Evolutionary conservation across 495 filamentous ascomycete species (phyloP), one percentile per base, ranked within the genome.

Genomic region (Podospora bellae-mahoneyi): DNA sequence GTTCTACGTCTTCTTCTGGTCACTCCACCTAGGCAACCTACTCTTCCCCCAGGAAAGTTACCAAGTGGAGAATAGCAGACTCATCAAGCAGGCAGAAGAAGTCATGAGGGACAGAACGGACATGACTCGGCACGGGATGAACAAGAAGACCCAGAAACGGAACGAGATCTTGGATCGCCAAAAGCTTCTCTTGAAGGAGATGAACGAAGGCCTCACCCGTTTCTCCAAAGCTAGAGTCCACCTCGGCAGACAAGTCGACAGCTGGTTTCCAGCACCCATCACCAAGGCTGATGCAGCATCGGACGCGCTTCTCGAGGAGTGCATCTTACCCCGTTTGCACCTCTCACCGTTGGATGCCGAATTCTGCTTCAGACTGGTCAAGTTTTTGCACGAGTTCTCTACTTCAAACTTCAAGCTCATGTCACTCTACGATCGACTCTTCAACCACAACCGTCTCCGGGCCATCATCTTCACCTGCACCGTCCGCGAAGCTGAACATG

Each of bases 1-100:
- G 39, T 96, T 97, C 75, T 97, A 92, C 74, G 88, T 92, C 32
- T 91, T 91, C 3, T 99, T 99, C 82, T 99, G 96, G 96, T 89
- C 93, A 60, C 84, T 97, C 18, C 87, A 91, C 26, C 85, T 93
- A 16, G 87, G 89, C 27, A 95, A 98, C 76, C 81, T 99, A 34
- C 83, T 87, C 53, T 85, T 91, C 55, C 90, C 91, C 1, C 83
- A 86, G 64, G 83, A 86, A 57, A 90, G 87, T 63, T 98, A 98
- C 75, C 81, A 89, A 10, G 82, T 85, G 15, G 94, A 96, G 70
- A 86, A 84, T 34, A 84, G 83, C 5, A 83, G 87, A 5, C 80
- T 91, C 56, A 84, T 87, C 66, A 86, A 85, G 60, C 84, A 86
- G 72, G 80, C 90, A 5, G 78, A 84, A 60, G 78, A 84, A 4